Base-by-base conservation (phyloP, 1,284 basidiomycete genomes). In the Cronartium quercuum region DNA sequence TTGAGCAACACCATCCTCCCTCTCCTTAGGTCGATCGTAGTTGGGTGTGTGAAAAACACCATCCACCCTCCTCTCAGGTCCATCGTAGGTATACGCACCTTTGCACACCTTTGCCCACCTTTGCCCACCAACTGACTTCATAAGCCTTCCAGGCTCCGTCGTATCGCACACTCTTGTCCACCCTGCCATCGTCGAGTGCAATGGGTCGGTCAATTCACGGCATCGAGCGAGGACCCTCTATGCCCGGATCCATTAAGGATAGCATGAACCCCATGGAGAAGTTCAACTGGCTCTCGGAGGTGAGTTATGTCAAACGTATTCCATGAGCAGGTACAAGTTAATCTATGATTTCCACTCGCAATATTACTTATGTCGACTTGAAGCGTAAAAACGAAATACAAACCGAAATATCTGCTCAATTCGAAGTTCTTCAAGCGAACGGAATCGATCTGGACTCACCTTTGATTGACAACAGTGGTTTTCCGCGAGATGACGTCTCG, bases 401-500 rank as follows among this genome's bases (percentile, higher is more conserved):
- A 65, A 3, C 24, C 12, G 61, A 65, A 41, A 38, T 73, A 24
- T 6, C 15, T 12, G 34, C 40, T 12, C 69, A 65, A 40, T 73
- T 63, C n/a, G 44, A 55, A n/a, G 51, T 65, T 1, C 51, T 73
- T 3, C 3, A 62, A 12, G 47, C 35, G 38, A 73, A 73, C 35
- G 21, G 38, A 12, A 65, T 57, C 10, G 69, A 65, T 55, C 7
- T 66, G n/a, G 57, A 1, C 15, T 65, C 61, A n/a, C 61, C 69
- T 4, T 42, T 73, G n/a, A 73, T 55, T 21, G 69, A 73, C n/a
- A 18, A 6, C 12, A n/a, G 41, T 12, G 69, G 62, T 12, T 73
- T 73, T 42, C 69, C 69, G 15, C 41, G 69, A 73, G 61, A 47
- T 55, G 69, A 73, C 42, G 38, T 73, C 34, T 61, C 61, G 41